Conservation (phyloP, 768 basidiomycete species). For the Asterophora lycoperdoides region DNA sequence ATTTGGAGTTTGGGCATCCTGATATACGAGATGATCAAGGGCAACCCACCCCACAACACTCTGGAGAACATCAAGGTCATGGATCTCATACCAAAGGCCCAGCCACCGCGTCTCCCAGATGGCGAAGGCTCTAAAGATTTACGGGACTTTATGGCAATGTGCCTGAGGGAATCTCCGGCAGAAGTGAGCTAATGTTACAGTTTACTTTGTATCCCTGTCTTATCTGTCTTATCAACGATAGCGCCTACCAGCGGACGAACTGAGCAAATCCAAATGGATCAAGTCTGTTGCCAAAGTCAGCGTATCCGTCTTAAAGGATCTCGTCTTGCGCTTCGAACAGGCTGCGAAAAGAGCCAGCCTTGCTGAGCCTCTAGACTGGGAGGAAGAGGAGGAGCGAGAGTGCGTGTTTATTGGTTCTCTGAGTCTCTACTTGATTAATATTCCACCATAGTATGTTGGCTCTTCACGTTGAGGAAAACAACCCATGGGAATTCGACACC, state of each 20-base stretch:
- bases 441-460: slow-evolving; percentile 14
- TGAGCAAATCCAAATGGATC: slow-evolving; percentile 88
- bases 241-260: slow-evolving; percentile 88
- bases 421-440: not conserved
- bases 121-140: slow-evolving; percentile 79
- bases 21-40: slow-evolving; percentile 94
- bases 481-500: slow-evolving; percentile 77
- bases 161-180: slow-evolving; percentile 74
- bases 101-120: slow-evolving; percentile 78
- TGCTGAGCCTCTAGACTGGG: slow-evolving; percentile 68
- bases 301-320: slow-evolving; percentile 69
- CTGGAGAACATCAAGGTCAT: slow-evolving; percentile 83
- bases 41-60: slow-evolving; percentile 85
- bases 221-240: slow-evolving; percentile 27
- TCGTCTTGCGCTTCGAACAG: slow-evolving; percentile 73
- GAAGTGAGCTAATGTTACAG: slow-evolving; percentile 49
- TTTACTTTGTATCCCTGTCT: not conserved
- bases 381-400: slow-evolving; percentile 61
- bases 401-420: slow-evolving; percentile 21
- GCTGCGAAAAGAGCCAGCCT: slow-evolving; percentile 78
- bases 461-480: slow-evolving; percentile 29
- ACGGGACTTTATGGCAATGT: slow-evolving; percentile 81
- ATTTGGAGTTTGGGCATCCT: slow-evolving; percentile 98
- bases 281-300: slow-evolving; percentile 65
- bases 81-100: slow-evolving; percentile 80